Base-by-base conservation (phyloP, 225 moss, liverwort and hornwort species). In the Polytrichum formosum region DNA sequence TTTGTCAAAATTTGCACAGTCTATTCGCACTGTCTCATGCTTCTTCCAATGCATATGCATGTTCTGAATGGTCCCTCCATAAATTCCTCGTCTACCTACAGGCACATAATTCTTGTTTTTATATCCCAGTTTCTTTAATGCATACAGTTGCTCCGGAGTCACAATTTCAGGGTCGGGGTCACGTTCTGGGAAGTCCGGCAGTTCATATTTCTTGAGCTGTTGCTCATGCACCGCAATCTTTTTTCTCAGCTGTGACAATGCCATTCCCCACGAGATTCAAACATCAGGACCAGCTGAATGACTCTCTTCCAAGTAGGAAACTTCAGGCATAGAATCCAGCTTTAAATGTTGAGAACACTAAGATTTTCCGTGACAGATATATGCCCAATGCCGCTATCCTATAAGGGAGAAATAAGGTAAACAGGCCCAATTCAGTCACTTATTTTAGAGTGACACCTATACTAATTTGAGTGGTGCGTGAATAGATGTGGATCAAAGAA, bases 21-120 rank as follows among this genome's bases (percentile, higher is more conserved):
- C 94, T 60, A 98, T 83, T 69, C 93, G 91, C 62, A 98, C 97
- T 1, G 97, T 98, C 83, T 98, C 97, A 74, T 98, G 97, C 74
- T 94, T 94, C 72, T 98, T 98, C 97, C 97, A 98, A 77, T 98
- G 97, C 85, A 98, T 77, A 55, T 98, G 94, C 81, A 98, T 98
- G 74, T 98, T 98, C 70, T 98, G 97, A 29, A 98, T 85, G 19
- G 94, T 94, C 54, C 97, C 97, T 64, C 97, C 97, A 67, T 92
- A 98, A 73, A 98, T 91, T 66, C 97, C 97, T 79, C 97, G 88
- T 67, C 97, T 88, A 5, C 97, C 97, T 30, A 98, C 92, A 26
- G 97, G 97, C 60, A 98, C 90, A 54, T 98, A 98, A 65, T 98
- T 98, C 69, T 91, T 94, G 64, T 98, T 98, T 70, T 92, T 98